These are phyloP conservation scores for Mycena rebaudengoi DNA, from an alignment of 768 basidiomycete species.

Conservation along the genomic window DNA sequence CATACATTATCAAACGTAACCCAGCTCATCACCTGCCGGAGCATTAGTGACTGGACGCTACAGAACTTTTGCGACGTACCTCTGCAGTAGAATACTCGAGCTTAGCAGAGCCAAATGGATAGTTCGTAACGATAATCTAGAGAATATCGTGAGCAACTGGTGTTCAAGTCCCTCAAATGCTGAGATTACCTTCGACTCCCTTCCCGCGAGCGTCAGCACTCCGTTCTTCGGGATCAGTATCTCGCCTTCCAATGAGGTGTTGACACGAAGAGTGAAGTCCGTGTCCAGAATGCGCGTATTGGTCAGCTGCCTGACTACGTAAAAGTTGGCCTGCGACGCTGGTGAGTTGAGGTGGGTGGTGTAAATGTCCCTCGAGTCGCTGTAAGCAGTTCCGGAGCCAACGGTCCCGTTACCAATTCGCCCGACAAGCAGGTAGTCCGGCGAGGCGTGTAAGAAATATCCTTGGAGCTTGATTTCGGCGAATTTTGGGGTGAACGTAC, in stretches of 20 bases:
- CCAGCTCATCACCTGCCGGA: constrained; percentile 47
- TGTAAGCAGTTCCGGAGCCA: constrained; percentile 45
- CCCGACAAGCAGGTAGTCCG: constrained; percentile 71
- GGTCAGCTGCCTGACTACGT: constrained; percentile 61
- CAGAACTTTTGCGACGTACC: constrained; percentile 37
- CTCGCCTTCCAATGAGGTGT: constrained; percentile 55
- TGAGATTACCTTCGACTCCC: constrained; percentile 57
- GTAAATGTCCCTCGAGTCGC: constrained; percentile 50
- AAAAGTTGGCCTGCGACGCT: constrained; percentile 61
- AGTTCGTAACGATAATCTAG: constrained; percentile 67
- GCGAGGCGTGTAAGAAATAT: constrained; percentile 71
- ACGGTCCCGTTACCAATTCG: constrained; percentile 62
- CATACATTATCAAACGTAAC: constrained; percentile 44
- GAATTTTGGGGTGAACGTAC: constrained; percentile 63
- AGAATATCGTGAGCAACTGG: too few species aligned
- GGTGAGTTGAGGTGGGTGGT: constrained; percentile 65
- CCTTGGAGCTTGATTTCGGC: constrained; percentile 71
- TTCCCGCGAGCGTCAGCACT: constrained; percentile 62
- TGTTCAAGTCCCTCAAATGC: not conserved
- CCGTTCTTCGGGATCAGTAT: constrained; percentile 48
- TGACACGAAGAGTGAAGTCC: constrained; percentile 50
- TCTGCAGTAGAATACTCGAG: constrained; percentile 71
- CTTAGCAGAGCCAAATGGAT: constrained; percentile 62
- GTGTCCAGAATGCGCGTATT: constrained; percentile 58
- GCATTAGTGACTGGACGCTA: not conserved